Percentiles rank a stretch among this genome's conserved stretches.
Conservation (phyloP, 768 basidiomycete genomes). For the Guyanaporus albipodus region DNA sequence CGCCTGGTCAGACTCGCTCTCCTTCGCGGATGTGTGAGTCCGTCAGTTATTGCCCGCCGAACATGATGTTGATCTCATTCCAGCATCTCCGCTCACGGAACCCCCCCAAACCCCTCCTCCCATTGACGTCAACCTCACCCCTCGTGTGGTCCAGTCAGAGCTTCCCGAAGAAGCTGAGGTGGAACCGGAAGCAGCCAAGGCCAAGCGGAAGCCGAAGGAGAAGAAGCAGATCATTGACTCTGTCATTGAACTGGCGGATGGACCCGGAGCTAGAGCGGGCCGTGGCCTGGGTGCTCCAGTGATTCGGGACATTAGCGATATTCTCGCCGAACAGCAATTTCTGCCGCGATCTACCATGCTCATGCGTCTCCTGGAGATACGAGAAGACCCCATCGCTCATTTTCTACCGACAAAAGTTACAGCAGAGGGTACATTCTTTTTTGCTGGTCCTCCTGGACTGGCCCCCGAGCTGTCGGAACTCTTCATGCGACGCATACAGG, state of each 20-base stretch:
- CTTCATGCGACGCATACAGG: conserved; percentile 73
- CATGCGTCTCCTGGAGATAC: conserved; percentile 82
- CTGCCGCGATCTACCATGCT: conserved; percentile 82
- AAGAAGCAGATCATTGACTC: conserved; percentile 89
- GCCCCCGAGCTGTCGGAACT: conserved; percentile 78
- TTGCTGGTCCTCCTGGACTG: conserved; percentile 80
- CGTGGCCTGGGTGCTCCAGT: conserved; percentile 59
- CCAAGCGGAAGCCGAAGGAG: conserved; percentile 56
- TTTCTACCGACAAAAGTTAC: conserved; percentile 83
- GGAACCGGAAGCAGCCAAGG: conserved; percentile 32
- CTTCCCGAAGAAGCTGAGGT: conserved; percentile 35
- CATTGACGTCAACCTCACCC: conserved; percentile 43
- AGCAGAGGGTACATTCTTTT: conserved; percentile 70
- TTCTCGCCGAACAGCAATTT: conserved; percentile 77
- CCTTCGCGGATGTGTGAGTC: conserved; percentile 67
- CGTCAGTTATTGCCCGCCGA: background rate
- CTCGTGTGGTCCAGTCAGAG: conserved; percentile 42
- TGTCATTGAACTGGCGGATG: conserved; percentile 78
- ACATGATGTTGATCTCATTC: conserved; percentile 6
- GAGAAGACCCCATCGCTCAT: conserved; percentile 77
- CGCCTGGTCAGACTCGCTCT: conserved; percentile 56
- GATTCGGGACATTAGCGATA: conserved; percentile 56
- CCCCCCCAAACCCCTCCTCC: conserved; percentile 77
- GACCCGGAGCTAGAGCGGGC: conserved; percentile 49
- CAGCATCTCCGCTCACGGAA: conserved; percentile 76